These are phyloP conservation scores for Phaeosphaeriaceae sp. DNA, from an alignment of 2,329 filamentous ascomycete genomes.

Conservation along the genomic window DNA sequence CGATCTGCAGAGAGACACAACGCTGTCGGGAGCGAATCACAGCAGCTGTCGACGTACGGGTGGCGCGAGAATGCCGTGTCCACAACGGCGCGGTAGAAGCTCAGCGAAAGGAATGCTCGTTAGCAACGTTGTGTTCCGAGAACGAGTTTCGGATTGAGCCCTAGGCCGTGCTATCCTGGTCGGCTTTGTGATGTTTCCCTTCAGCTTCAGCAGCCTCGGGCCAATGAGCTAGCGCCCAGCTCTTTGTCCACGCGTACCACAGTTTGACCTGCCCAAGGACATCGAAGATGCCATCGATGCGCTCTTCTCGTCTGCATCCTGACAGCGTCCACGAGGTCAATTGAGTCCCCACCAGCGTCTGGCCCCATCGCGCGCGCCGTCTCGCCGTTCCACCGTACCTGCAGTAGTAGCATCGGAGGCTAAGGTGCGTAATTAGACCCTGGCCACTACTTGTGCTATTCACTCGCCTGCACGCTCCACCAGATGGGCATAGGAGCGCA, in stretches of 20 bases:
- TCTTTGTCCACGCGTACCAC: not conserved
- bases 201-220: not conserved
- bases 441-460: constrained; percentile 1
- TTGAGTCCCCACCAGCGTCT: not conserved
- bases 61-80: not conserved
- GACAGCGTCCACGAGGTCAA: not conserved
- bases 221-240: not conserved
- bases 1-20: not conserved
- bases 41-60: not conserved
- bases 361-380: not conserved
- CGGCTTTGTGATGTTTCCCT: constrained; percentile 5
- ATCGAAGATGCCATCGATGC: not conserved
- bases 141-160: constrained; percentile 9
- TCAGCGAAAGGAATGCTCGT: not conserved
- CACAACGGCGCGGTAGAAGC: not conserved
- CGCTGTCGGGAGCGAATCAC: not conserved
- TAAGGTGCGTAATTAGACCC: constrained; percentile 5
- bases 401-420: constrained; percentile 1
- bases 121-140: not conserved
- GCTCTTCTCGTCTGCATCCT: not conserved
- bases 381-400: constrained; percentile 3
- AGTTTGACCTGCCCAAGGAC: not conserved
- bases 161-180: constrained; percentile 9
- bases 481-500: not conserved
- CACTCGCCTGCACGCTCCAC: constrained; percentile 3